phyloP scores from a whole-genome alignment of 208 protist genomes.

The Lotmaria passim region DNA sequence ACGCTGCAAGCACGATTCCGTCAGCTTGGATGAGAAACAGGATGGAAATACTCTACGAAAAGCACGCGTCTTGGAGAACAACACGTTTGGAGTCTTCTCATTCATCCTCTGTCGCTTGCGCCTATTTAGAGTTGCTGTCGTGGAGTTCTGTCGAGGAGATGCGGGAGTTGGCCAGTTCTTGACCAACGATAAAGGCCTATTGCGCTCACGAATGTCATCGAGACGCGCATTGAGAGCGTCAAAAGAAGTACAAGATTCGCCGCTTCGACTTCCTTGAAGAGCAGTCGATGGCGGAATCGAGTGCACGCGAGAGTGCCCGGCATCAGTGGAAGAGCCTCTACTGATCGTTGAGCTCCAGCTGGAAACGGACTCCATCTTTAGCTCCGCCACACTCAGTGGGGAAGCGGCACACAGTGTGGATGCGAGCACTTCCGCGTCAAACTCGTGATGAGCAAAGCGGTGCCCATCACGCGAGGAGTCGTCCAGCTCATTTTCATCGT shows the following conservation, averaged over 20 bases:
- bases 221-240: slow-evolving; percentile 18
- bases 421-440: too few relatives aligned
- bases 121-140: too few relatives aligned
- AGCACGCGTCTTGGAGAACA: too few relatives aligned
- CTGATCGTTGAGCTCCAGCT: slow-evolving; percentile 27
- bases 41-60: neutral
- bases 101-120: too few relatives aligned
- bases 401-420: slow-evolving; percentile 6
- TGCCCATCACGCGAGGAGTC: too few relatives aligned
- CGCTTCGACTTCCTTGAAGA: neutral
- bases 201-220: slow-evolving; percentile 6
- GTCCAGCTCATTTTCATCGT: too few relatives aligned
- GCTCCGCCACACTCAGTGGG: slow-evolving; percentile 1
- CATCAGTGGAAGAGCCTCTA: neutral
- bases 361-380: slow-evolving; percentile 34
- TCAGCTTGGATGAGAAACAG: neutral
- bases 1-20: neutral
- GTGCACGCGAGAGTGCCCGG: neutral
- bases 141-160: too few relatives aligned
- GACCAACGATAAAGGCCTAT: neutral
- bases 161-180: too few relatives aligned
- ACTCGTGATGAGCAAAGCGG: too few relatives aligned
- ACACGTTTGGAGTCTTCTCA: too few relatives aligned
- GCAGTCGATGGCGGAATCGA: neutral
- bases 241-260: neutral